A percentile compares a stretch with the other conserved stretches of the same genome.
These are phyloP conservation scores for Corynespora cassiicola DNA, from an alignment of 2,329 filamentous ascomycete genomes.

Conservation along the genomic window DNA sequence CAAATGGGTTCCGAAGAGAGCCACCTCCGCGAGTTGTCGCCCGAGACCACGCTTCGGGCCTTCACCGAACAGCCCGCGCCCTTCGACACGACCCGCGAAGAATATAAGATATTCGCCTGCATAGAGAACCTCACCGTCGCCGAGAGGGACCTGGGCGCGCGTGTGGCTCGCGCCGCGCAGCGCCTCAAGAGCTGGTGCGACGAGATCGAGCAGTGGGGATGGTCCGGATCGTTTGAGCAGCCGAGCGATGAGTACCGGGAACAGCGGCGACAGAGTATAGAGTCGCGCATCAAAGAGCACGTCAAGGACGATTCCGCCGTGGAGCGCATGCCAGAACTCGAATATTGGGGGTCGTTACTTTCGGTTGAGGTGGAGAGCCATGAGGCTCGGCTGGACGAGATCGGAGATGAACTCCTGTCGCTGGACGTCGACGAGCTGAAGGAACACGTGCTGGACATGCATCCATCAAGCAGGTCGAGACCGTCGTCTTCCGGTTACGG, in stretches of 20 bases:
- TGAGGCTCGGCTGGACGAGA: slow-evolving; percentile 76
- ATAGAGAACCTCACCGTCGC: slow-evolving; percentile 67
- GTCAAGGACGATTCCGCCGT: slow-evolving; percentile 29
- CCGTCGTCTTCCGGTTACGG: slow-evolving; percentile 52
- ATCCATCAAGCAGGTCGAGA: slow-evolving; percentile 60
- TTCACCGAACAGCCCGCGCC: slow-evolving; percentile 52
- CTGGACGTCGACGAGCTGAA: slow-evolving; percentile 88
- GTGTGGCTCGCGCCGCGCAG: slow-evolving; percentile 73
- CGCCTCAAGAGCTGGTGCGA: slow-evolving; percentile 76
- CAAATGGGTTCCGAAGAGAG: slow-evolving; percentile 36
- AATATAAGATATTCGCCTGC: slow-evolving; percentile 56
- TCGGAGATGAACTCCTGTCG: slow-evolving; percentile 71
- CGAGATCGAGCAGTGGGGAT: slow-evolving; percentile 71
- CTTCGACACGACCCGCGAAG: slow-evolving; percentile 48
- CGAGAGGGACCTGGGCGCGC: slow-evolving; percentile 75
- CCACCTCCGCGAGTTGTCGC: slow-evolving; percentile 45
- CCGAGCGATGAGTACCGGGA: slow-evolving; percentile 39
- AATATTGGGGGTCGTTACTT: slow-evolving; percentile 75
- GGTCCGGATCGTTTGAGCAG: slow-evolving; percentile 58
- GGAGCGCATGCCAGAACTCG: slow-evolving; percentile 32
- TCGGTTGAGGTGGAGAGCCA: slow-evolving; percentile 70
- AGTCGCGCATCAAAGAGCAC: slow-evolving; percentile 39
- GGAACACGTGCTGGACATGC: slow-evolving; percentile 80
- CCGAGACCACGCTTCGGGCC: slow-evolving; percentile 50
- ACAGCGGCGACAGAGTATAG: slow-evolving; percentile 36